These are phyloP conservation scores for Parmales sp. DNA, from an alignment of 108 stramenopile genomes.

Conservation along the genomic window DNA sequence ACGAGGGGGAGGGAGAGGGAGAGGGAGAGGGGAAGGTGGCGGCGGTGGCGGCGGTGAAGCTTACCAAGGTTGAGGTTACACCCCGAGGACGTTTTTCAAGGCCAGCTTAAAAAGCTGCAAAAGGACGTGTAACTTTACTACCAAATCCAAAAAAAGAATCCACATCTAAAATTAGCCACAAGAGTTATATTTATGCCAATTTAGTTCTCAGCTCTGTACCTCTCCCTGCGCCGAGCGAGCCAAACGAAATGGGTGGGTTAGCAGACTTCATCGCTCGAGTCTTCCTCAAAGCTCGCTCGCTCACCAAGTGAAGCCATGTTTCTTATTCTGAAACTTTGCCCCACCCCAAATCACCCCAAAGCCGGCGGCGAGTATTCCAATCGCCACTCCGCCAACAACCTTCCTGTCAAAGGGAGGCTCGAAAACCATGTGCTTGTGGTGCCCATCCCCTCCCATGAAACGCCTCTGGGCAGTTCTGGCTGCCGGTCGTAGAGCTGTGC, in stretches of 20 bases:
- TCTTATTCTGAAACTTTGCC: background rate
- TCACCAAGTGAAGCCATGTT: constrained; percentile 6
- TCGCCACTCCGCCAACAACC: background rate
- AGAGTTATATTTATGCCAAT: no score
- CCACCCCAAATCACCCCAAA: constrained; percentile 2
- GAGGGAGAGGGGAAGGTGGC: constrained; percentile 48
- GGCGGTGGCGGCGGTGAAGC: constrained; percentile 2
- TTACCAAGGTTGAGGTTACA: constrained; percentile 34
- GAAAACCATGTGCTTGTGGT: no score
- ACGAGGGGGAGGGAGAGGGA: background rate
- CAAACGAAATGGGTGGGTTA: no score
- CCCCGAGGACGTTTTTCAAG: constrained; percentile 41
- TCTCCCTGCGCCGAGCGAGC: no score
- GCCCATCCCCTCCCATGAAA: no score
- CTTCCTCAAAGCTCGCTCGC: no score
- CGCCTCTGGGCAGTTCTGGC: constrained; percentile 33
- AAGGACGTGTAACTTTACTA: no score
- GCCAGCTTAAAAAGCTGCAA: constrained; percentile 31
- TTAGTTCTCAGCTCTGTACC: no score
- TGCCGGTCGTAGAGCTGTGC: constrained; percentile 10
- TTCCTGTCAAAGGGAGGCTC: background rate
- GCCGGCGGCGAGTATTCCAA: background rate
- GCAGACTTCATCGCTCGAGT: no score
- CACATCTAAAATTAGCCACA: no score
- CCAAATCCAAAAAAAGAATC: no score